Evolutionary conservation across 2,329 filamentous ascomycete genomes (phyloP).

Genomic region (Annulohypoxylon truncatum): DNA sequence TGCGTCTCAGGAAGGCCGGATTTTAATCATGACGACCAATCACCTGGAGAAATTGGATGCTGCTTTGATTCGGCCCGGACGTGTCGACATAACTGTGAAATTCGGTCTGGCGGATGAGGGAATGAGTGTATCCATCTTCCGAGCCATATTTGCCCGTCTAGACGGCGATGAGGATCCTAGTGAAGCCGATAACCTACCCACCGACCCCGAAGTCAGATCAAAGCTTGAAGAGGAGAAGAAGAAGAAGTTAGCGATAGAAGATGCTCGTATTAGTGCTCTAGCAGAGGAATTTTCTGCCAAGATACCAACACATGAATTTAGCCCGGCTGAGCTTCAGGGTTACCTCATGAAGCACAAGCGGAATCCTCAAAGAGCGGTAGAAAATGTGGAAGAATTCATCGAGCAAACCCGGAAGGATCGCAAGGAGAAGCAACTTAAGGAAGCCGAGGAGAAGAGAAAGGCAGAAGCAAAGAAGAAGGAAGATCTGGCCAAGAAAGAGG

Average conservation of each 20-base stretch:
- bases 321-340: constrained; percentile 71
- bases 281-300: constrained; percentile 61
- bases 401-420: constrained; percentile 58
- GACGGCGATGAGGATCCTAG: constrained; percentile 59
- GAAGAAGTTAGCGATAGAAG: constrained; percentile 51
- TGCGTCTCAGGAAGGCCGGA: constrained; percentile 71
- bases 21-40: constrained; percentile 75
- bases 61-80: constrained; percentile 71
- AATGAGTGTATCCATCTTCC: constrained; percentile 67
- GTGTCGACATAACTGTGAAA: constrained; percentile 69
- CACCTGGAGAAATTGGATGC: constrained; percentile 71
- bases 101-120: constrained; percentile 65
- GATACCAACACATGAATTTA: constrained; percentile 68
- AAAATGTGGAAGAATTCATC: constrained; percentile 61
- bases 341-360: constrained; percentile 68
- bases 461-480: constrained; percentile 55
- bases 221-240: constrained; percentile 47
- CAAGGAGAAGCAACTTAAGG: constrained; percentile 50
- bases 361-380: constrained; percentile 61
- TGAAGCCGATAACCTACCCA: constrained; percentile 36
- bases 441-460: constrained; percentile 50
- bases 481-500: constrained; percentile 56
- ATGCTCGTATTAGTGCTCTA: constrained; percentile 58
- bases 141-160: constrained; percentile 66
- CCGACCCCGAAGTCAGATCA: constrained; percentile 48